These are phyloP conservation scores for Cicer pinnatifidum DNA, from an alignment of 306 rosid species.

Conservation along the genomic window DNA sequence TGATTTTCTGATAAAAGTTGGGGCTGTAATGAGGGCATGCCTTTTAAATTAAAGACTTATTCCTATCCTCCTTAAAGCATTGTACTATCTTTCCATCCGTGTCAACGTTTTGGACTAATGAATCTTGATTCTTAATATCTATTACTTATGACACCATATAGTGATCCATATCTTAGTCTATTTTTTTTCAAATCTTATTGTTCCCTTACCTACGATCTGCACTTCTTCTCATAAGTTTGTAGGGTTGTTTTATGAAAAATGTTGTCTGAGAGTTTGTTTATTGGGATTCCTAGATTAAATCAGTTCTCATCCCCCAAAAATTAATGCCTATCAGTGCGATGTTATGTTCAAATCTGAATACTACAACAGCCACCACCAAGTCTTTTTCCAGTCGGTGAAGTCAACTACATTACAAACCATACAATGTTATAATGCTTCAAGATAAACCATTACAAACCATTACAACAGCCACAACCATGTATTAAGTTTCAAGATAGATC, in stretches of 20 bases:
- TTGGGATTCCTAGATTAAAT: neutral
- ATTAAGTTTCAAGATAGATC: neutral
- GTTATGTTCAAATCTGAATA: conserved; percentile 8
- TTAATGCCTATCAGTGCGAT: neutral
- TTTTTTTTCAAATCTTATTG: neutral
- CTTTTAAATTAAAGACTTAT: conserved; percentile 2
- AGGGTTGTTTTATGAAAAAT: conserved; percentile 10
- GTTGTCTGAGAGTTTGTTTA: conserved; percentile 1
- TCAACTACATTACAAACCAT: neutral
- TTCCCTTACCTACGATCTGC: neutral
- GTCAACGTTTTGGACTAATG: conserved; percentile 23
- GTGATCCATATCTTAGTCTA: conserved; percentile 2
- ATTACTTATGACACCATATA: neutral
- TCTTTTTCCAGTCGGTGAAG: neutral
- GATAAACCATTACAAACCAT: too few relatives aligned
- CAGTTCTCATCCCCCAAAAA: conserved; percentile 5
- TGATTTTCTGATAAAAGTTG: conserved; percentile 33
- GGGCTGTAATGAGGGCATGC: conserved; percentile 8
- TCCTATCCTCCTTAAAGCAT: conserved; percentile 14
- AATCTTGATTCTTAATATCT: neutral
- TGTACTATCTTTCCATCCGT: neutral
- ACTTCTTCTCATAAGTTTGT: conserved; percentile 1
- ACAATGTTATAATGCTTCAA: neutral
- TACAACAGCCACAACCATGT: too few relatives aligned
- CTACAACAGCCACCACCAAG: neutral